Evolutionary conservation across 108 stramenopile genomes (phyloP).

Genomic region (Conticribra weissflogii): DNA sequence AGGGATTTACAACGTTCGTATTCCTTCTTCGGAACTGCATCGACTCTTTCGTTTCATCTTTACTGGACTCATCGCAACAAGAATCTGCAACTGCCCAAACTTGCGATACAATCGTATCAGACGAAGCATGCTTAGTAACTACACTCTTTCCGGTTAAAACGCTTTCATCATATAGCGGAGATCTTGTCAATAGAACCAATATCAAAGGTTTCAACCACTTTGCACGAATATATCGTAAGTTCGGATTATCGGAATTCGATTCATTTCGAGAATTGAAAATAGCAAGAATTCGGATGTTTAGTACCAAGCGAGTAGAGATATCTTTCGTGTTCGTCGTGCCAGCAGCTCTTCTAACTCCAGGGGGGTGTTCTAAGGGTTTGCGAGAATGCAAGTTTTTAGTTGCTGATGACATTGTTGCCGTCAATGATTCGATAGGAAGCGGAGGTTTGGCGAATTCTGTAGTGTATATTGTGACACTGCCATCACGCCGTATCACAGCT

Average conservation of each 20-base stretch:
- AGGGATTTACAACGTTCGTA: neutral
- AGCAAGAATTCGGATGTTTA: constrained; percentile 8
- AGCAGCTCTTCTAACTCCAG: no score
- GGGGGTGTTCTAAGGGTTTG: no score
- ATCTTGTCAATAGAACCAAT: constrained; percentile 37
- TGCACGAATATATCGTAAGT: constrained; percentile 28
- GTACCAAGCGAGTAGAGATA: no score
- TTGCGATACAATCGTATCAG: constrained; percentile 37
- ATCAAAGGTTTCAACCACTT: constrained; percentile 37
- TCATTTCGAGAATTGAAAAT: neutral
- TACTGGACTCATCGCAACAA: neutral
- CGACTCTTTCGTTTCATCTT: neutral
- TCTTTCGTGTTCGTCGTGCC: no score
- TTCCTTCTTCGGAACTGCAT: neutral
- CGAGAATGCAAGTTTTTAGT: no score
- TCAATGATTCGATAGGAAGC: neutral
- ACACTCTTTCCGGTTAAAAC: neutral
- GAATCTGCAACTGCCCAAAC: constrained; percentile 38
- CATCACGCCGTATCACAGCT: constrained; percentile 28
- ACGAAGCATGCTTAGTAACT: neutral
- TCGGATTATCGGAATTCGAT: constrained; percentile 3
- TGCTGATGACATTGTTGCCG: neutral
- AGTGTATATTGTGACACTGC: constrained; percentile 29
- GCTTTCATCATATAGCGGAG: constrained; percentile 27
- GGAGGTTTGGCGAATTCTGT: constrained; percentile 15